Evolutionary conservation across 352 stramenopile genomes (phyloP).

Genomic region (Globisporangium parvum): DNA sequence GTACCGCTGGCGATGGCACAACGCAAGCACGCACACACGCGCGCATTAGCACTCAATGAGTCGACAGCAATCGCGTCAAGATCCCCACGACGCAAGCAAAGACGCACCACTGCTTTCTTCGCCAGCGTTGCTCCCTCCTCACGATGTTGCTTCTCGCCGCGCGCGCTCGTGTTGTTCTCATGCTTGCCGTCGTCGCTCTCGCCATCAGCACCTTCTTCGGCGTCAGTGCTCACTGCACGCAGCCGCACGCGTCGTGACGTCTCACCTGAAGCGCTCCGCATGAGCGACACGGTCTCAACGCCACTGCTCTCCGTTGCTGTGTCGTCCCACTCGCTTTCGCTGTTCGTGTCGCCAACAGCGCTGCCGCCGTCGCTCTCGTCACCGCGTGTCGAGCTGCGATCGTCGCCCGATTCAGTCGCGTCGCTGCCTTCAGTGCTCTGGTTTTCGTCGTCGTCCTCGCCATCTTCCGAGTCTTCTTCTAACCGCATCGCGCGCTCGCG

Average conservation of each 20-base stretch:
- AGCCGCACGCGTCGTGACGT: neutral
- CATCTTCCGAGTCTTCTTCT: constrained; percentile 12
- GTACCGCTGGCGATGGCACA: constrained; percentile 1
- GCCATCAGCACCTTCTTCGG: constrained; percentile 1
- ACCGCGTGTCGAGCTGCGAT: constrained; percentile 1
- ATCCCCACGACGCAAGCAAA: neutral
- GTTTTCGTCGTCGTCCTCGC: constrained; percentile 6
- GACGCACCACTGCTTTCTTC: constrained; percentile 4
- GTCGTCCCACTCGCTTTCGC: constrained; percentile 18
- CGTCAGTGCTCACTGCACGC: constrained; percentile 6
- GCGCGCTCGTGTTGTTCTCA: too few species aligned
- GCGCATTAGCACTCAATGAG: neutral
- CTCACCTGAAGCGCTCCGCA: constrained; percentile 4
- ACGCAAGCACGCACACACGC: neutral
- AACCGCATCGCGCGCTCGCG: constrained; percentile 13
- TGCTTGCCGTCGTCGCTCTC: neutral
- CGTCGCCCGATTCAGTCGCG: constrained; percentile 5
- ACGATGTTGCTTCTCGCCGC: neutral
- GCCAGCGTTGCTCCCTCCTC: neutral
- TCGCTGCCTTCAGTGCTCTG: constrained; percentile 6
- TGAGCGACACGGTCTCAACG: constrained; percentile 15
- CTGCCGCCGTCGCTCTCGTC: constrained; percentile 4
- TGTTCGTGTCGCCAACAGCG: constrained; percentile 10
- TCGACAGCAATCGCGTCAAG: neutral
- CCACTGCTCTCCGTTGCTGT: constrained; percentile 12